phyloP scores from a whole-genome alignment of 1,284 basidiomycete genomes.

The Neotropicomus parvogracilis region DNA sequence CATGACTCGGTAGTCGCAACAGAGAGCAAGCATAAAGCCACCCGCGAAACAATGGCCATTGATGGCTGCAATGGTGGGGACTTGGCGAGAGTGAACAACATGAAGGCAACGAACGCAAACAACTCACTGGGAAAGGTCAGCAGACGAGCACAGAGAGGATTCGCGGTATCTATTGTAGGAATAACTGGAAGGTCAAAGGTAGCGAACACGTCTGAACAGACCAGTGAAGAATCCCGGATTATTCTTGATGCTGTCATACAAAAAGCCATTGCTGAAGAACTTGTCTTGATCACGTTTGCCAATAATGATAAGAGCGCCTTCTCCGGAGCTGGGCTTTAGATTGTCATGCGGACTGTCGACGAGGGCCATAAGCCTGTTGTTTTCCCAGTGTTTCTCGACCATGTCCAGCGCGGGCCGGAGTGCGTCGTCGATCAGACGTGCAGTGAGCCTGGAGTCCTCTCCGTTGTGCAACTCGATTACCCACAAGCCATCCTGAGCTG shows the following conservation, averaged over 20 bases:
- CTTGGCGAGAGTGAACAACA: constrained; percentile 35
- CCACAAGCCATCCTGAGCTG: constrained; percentile 65
- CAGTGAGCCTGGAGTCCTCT: constrained; percentile 69
- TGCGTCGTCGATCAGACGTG: constrained; percentile 55
- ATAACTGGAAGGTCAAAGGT: background rate
- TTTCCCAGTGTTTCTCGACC: constrained; percentile 79
- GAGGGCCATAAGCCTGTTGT: constrained; percentile 43
- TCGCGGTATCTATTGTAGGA: constrained; percentile 44
- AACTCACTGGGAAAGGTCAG: constrained; percentile 67
- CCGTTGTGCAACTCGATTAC: constrained; percentile 76
- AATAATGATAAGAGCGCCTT: constrained; percentile 75
- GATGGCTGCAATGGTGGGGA: constrained; percentile 82
- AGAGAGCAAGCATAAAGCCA: constrained; percentile 75
- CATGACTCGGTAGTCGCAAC: constrained; percentile 91
- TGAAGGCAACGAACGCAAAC: background rate
- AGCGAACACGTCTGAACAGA: constrained; percentile 35
- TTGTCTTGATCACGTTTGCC: constrained; percentile 73
- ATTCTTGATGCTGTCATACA: constrained; percentile 46
- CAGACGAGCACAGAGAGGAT: constrained; percentile 52
- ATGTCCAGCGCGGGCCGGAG: constrained; percentile 70
- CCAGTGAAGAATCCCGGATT: constrained; percentile 75
- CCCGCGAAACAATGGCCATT: constrained; percentile 93
- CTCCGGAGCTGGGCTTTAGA: constrained; percentile 24
- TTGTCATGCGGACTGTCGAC: constrained; percentile 38
- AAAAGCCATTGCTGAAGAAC: constrained; percentile 81